Conservation (phyloP, 495 filamentous ascomycete genomes). For the Aspergillus taichungensis region DNA sequence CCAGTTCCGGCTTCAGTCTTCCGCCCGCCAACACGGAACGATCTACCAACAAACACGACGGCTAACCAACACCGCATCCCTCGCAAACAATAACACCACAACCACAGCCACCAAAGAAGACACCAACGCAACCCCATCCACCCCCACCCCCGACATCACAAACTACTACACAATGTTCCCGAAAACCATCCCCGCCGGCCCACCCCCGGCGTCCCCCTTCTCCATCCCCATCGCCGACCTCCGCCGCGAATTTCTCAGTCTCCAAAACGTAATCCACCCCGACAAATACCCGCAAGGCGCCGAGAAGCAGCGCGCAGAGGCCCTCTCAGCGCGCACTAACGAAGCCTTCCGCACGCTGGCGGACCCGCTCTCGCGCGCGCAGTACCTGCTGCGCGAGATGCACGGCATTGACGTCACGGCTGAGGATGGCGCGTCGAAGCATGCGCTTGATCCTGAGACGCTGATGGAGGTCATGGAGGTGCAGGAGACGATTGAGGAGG, state of each 20-base stretch:
- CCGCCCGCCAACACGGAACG: neutral
- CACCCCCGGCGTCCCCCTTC: conserved; percentile 73
- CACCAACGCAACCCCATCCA: neutral
- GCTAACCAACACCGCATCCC: neutral
- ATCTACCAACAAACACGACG: neutral
- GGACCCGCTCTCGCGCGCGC: conserved; percentile 67
- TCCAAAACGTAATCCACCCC: conserved; percentile 74
- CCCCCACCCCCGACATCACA: conserved; percentile 30
- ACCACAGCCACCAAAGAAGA: conserved; percentile 2
- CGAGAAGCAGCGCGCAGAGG: conserved; percentile 57
- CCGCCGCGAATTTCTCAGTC: conserved; percentile 73
- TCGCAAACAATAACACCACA: neutral
- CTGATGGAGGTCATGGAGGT: conserved; percentile 84
- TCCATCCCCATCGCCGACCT: conserved; percentile 55
- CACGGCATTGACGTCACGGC: conserved; percentile 65
- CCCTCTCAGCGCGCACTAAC: conserved; percentile 70
- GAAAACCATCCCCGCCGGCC: conserved; percentile 64
- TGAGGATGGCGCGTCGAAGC: conserved; percentile 56
- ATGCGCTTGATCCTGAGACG: conserved; percentile 59
- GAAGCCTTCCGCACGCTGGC: conserved; percentile 78
- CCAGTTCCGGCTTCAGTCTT: neutral
- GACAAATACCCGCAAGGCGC: conserved; percentile 57
- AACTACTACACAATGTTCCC: conserved; percentile 88
- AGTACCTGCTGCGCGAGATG: conserved; percentile 64
- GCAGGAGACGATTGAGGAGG: conserved; percentile 73